These are phyloP conservation scores for Fagopyrum esculentum DNA, from an alignment of 148 eudicot species.

Conservation along the genomic window DNA sequence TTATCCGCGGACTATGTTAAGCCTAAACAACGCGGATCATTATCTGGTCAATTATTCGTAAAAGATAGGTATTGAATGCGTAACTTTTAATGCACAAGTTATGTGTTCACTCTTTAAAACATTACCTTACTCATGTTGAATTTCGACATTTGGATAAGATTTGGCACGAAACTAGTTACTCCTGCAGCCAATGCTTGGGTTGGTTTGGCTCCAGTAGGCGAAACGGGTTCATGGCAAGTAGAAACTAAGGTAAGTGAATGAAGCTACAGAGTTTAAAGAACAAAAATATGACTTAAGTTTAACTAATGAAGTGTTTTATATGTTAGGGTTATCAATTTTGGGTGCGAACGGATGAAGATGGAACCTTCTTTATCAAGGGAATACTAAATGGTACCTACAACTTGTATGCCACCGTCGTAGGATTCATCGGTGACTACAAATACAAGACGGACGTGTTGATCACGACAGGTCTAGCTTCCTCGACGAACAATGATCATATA, in stretches of 20 bases:
- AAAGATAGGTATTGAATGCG: conserved; percentile 41
- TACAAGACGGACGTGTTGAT: conserved; percentile 21
- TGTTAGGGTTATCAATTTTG: conserved; percentile 78
- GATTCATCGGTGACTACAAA: conserved; percentile 50
- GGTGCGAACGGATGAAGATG: conserved; percentile 35
- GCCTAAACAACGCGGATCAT: conserved; percentile 46
- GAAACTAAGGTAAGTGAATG: conserved; percentile 49
- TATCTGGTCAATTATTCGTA: conserved; percentile 56
- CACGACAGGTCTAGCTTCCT: conserved; percentile 31
- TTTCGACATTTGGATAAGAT: conserved; percentile 16
- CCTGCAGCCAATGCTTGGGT: conserved; percentile 50
- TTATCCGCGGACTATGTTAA: conserved; percentile 39
- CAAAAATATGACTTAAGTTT: background rate
- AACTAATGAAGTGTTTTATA: background rate
- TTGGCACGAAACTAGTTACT: conserved; percentile 2
- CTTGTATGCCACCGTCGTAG: conserved; percentile 50
- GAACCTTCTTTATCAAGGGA: conserved; percentile 32
- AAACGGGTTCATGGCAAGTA: conserved; percentile 67
- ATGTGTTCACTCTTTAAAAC: background rate
- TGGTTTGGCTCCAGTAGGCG: conserved; percentile 74
- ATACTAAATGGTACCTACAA: conserved; percentile 35
- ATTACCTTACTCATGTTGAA: background rate
- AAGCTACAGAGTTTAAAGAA: background rate
- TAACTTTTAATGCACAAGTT: background rate
- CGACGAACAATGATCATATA: background rate